Evolutionary conservation across 345 rosid genomes (phyloP).

Genomic region (Abelmoschus esculentus): DNA sequence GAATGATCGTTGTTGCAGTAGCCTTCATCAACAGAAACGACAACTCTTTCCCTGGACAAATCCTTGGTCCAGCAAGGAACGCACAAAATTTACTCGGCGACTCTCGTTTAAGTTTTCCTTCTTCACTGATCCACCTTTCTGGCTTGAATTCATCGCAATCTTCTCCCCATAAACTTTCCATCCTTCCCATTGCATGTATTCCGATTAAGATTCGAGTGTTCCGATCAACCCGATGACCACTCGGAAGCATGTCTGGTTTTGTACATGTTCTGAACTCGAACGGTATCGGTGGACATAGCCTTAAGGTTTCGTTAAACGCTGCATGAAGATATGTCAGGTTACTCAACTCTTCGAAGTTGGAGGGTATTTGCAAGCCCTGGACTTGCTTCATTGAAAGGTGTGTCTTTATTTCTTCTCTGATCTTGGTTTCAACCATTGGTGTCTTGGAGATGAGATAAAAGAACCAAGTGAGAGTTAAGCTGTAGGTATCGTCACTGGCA

Average conservation of each 20-base stretch:
- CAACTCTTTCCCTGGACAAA: conserved; percentile 42
- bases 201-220: not conserved
- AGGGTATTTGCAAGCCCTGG: not conserved
- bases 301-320: conserved; percentile 16
- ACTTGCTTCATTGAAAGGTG: not conserved
- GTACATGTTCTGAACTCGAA: conserved; percentile 4
- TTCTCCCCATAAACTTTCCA: conserved; percentile 36
- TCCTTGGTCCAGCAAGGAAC: conserved; percentile 47
- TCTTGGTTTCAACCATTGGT: conserved; percentile 10
- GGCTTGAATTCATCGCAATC: conserved; percentile 37
- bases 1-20: conserved; percentile 13
- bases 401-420: conserved; percentile 1
- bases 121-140: conserved; percentile 16
- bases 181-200: conserved; percentile 24
- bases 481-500: conserved; percentile 5
- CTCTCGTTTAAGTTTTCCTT: conserved; percentile 19
- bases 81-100: conserved; percentile 27
- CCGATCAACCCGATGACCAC: not conserved
- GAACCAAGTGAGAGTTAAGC: conserved; percentile 14
- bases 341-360: not conserved
- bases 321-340: conserved; percentile 17
- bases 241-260: not conserved
- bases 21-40: conserved; percentile 31
- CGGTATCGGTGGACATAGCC: not conserved
- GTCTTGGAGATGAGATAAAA: conserved; percentile 15